These are phyloP conservation scores for Ceratobasidium sp. DNA, from an alignment of 1,284 basidiomycete genomes.

Conservation along the genomic window DNA sequence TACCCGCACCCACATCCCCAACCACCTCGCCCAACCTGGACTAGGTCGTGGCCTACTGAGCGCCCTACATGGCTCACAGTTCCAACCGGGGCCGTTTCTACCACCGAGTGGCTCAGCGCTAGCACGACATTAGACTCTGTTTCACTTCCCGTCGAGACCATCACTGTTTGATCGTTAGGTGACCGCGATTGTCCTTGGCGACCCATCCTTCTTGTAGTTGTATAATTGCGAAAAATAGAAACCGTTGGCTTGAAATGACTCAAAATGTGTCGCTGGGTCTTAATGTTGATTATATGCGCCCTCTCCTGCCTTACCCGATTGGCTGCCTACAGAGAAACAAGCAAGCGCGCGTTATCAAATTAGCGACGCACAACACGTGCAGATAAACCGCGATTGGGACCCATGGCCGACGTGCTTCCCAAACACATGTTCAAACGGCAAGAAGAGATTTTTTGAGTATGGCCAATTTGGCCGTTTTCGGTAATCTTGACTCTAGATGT, in stretches of 20 bases:
- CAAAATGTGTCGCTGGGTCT: neutral
- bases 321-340: neutral
- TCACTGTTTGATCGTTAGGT: neutral
- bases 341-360: neutral
- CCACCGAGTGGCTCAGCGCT: neutral
- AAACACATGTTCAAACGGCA: neutral
- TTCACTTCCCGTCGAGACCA: neutral
- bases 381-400: neutral
- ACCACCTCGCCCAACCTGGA: neutral
- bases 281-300: neutral
- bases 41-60: neutral
- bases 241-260: neutral
- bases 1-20: slow-evolving; percentile 9
- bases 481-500: neutral
- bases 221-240: neutral
- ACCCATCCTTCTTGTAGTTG: neutral
- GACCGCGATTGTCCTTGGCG: neutral
- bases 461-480: no score
- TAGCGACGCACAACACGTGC: neutral
- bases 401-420: neutral
- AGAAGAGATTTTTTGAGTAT: no score
- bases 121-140: neutral
- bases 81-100: neutral
- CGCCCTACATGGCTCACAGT: neutral
- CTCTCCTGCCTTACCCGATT: neutral